phyloP scores from a whole-genome alignment of 495 filamentous ascomycete species.

The Aspergillus campestris region DNA sequence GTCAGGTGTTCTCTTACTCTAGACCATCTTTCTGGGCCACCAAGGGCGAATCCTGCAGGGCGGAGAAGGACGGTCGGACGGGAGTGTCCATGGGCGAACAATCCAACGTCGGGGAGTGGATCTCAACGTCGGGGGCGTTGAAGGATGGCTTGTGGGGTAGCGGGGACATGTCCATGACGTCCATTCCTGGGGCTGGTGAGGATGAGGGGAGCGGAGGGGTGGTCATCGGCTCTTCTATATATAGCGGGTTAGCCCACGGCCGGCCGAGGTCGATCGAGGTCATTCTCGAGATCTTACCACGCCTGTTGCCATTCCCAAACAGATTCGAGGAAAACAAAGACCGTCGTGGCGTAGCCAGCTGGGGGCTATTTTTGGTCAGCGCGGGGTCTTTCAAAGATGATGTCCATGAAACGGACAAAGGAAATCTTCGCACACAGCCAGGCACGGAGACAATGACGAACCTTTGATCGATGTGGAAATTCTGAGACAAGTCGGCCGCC shows the following conservation, averaged over 20 bases:
- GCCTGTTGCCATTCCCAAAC: conserved; percentile 54
- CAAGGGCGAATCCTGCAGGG: conserved; percentile 43
- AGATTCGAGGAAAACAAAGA: conserved; percentile 83
- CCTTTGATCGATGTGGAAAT: conserved; percentile 92
- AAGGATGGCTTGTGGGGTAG: conserved; percentile 82
- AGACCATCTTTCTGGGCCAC: conserved; percentile 35
- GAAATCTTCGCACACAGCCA: neutral
- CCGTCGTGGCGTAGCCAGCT: conserved; percentile 82
- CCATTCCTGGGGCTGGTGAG: conserved; percentile 65
- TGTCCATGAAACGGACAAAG: neutral
- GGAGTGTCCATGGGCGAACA: conserved; percentile 44
- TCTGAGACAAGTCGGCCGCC: conserved; percentile 89
- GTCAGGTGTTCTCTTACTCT: conserved; percentile 25
- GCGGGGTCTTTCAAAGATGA: conserved; percentile 2
- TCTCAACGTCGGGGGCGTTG: conserved; percentile 47
- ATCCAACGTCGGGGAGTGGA: conserved; percentile 58
- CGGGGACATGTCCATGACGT: conserved; percentile 91
- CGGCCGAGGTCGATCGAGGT: no score
- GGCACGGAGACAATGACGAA: conserved; percentile 26
- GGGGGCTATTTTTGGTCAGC: conserved; percentile 57
- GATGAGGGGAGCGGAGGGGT: conserved; percentile 80
- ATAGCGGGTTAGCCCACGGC: conserved; percentile 10
- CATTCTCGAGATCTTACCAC: conserved; percentile 50
- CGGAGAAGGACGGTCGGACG: conserved; percentile 22
- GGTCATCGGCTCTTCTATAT: conserved; percentile 55